Conservation (phyloP, 768 basidiomycete species). For the Daedalea quercina region DNA sequence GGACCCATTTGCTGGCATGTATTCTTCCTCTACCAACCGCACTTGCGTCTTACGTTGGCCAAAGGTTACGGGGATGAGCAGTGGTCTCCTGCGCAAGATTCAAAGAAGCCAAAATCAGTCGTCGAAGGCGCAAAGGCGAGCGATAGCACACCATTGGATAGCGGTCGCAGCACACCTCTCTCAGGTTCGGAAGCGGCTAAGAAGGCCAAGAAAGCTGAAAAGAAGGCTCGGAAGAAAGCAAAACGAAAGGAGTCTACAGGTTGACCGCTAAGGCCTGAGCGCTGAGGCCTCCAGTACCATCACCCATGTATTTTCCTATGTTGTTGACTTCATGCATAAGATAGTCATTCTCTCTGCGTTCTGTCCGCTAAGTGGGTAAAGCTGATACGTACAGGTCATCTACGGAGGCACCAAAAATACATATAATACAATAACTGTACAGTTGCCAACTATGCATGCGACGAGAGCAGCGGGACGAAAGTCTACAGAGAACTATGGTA, state of each 20-base stretch:
- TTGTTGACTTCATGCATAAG: no score
- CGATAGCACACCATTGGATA: background rate
- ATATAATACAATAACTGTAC: background rate
- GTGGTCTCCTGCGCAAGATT: background rate
- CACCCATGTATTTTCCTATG: no score
- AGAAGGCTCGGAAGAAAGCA: slow-evolving; percentile 30
- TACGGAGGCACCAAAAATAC: background rate
- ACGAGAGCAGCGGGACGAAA: slow-evolving; percentile 7
- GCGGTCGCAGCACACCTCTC: slow-evolving; percentile 19
- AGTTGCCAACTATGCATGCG: background rate
- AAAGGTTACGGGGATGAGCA: slow-evolving; percentile 28
- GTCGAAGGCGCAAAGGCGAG: slow-evolving; percentile 8
- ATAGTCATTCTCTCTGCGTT: no score
- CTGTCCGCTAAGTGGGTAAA: no score
- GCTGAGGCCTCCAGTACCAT: no score
- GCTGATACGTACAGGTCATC: background rate
- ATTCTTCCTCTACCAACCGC: background rate
- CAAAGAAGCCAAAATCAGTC: slow-evolving; percentile 8
- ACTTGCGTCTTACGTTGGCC: slow-evolving; percentile 13
- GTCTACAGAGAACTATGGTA: slow-evolving; percentile 17
- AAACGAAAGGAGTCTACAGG: slow-evolving; percentile 13
- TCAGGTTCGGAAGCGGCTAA: slow-evolving; percentile 17
- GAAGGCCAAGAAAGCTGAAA: slow-evolving; percentile 21
- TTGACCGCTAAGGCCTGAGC: background rate
- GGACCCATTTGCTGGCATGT: slow-evolving; percentile 65